Conservation (phyloP, 148 eudicot genomes). For the Rhododendron molle region DNA sequence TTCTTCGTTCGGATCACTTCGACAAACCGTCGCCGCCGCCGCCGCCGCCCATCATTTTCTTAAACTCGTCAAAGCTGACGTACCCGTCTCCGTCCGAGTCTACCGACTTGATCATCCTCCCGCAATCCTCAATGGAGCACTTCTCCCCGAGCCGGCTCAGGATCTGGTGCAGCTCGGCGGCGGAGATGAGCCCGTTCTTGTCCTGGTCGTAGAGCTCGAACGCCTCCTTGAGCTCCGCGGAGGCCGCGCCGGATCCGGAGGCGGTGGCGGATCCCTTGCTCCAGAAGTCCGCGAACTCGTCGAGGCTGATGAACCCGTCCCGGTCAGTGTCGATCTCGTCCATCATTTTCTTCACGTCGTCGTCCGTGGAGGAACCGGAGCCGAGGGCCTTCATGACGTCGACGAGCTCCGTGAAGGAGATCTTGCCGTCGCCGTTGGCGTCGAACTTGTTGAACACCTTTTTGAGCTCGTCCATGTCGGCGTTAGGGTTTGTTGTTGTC, state of each 20-base stretch:
- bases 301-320: constrained; percentile 55
- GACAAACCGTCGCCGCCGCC: not conserved
- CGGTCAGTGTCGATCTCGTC: constrained; percentile 61
- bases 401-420: constrained; percentile 57
- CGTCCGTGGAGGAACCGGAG: constrained; percentile 41
- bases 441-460: constrained; percentile 72
- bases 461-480: constrained; percentile 35
- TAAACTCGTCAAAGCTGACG: constrained; percentile 74
- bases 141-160: constrained; percentile 61
- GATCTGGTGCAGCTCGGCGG: constrained; percentile 59
- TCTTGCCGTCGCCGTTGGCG: constrained; percentile 67
- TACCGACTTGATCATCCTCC: constrained; percentile 59
- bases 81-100: constrained; percentile 72
- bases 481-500: not conserved
- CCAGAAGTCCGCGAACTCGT: constrained; percentile 50
- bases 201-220: constrained; percentile 69
- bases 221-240: constrained; percentile 59
- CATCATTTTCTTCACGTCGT: constrained; percentile 59
- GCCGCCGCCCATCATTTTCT: constrained; percentile 56
- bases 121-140: constrained; percentile 58
- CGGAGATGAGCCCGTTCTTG: constrained; percentile 64
- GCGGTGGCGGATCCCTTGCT: constrained; percentile 10
- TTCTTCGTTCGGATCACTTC: not conserved
- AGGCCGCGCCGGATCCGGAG: constrained; percentile 23
- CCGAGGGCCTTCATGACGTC: constrained; percentile 55